Evolutionary conservation across 129 eudicot genomes (phyloP).

Genomic region (Escallonia rubra): DNA sequence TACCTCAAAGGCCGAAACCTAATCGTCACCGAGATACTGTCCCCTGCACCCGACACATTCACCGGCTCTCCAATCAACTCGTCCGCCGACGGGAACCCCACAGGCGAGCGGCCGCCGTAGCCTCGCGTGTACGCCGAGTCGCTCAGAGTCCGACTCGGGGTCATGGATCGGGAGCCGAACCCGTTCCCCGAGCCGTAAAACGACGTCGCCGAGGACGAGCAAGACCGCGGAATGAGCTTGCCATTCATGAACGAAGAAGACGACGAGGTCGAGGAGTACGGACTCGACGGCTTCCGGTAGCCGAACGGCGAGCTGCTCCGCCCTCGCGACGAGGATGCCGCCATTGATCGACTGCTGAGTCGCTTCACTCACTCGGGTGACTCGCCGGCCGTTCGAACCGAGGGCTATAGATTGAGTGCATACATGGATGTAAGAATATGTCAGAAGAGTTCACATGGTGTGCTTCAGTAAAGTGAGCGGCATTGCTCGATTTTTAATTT

Average conservation of each 20-base stretch:
- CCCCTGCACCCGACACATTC: constrained; percentile 68
- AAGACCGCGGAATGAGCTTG: constrained; percentile 53
- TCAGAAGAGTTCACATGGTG: constrained; percentile 21
- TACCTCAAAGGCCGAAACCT: constrained; percentile 93
- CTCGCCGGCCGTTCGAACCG: no score
- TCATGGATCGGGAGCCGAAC: constrained; percentile 58
- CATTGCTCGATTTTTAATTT: constrained; percentile 19
- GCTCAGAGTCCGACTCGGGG: constrained; percentile 33
- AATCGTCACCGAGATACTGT: constrained; percentile 87
- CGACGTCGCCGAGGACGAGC: constrained; percentile 49
- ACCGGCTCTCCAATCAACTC: constrained; percentile 58
- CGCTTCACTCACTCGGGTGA: background rate
- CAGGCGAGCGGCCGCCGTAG: constrained; percentile 59
- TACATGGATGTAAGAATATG: background rate
- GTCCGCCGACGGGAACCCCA: constrained; percentile 52
- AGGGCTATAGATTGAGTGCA: no score
- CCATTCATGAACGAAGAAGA: constrained; percentile 65
- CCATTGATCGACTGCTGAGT: constrained; percentile 37
- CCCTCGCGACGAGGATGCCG: constrained; percentile 66
- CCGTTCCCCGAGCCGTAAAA: constrained; percentile 47
- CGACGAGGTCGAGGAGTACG: constrained; percentile 77
- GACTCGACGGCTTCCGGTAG: constrained; percentile 61
- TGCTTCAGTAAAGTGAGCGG: constrained; percentile 19
- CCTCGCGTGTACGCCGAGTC: constrained; percentile 44
- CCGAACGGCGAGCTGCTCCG: constrained; percentile 73